These are phyloP conservation scores for Fusarium austroafricanum DNA, from an alignment of 2,329 filamentous ascomycete species.

Conservation along the genomic window DNA sequence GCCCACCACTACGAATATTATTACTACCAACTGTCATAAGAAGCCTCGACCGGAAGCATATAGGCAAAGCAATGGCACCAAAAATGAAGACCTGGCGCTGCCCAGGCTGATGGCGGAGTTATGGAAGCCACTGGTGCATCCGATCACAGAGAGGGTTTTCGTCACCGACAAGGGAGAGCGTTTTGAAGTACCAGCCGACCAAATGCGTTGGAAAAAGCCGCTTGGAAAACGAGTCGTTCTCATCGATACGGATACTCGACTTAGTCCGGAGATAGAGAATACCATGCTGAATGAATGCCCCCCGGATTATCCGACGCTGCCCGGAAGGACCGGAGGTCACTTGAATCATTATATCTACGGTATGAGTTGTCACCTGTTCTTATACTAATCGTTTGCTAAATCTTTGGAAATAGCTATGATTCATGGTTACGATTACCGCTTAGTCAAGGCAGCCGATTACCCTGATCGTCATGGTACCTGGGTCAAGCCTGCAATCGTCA, in stretches of 20 bases:
- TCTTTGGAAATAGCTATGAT: constrained; percentile 46
- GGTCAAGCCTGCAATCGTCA: constrained; percentile 57
- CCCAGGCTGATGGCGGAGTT: constrained; percentile 1
- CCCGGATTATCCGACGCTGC: neutral
- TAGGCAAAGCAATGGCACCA: neutral
- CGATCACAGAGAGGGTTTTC: constrained; percentile 4
- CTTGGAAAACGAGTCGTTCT: neutral
- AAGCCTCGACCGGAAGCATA: neutral
- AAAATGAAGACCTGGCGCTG: neutral
- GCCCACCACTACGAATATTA: neutral
- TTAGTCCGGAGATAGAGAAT: neutral
- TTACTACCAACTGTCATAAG: neutral
- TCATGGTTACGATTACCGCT: constrained; percentile 62
- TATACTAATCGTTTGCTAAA: neutral
- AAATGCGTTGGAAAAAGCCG: constrained; percentile 16
- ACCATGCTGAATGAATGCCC: constrained; percentile 14
- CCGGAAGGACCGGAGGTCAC: constrained; percentile 17
- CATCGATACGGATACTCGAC: constrained; percentile 18
- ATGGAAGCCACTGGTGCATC: constrained; percentile 22
- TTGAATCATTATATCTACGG: constrained; percentile 43
- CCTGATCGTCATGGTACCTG: constrained; percentile 58
- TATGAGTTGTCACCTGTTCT: neutral
- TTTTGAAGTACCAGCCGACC: neutral
- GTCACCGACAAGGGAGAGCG: constrained; percentile 20
- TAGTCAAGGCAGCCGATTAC: constrained; percentile 57